Evolutionary conservation across 2,329 filamentous ascomycete genomes (phyloP).

Genomic region (Penicillium paneum): DNA sequence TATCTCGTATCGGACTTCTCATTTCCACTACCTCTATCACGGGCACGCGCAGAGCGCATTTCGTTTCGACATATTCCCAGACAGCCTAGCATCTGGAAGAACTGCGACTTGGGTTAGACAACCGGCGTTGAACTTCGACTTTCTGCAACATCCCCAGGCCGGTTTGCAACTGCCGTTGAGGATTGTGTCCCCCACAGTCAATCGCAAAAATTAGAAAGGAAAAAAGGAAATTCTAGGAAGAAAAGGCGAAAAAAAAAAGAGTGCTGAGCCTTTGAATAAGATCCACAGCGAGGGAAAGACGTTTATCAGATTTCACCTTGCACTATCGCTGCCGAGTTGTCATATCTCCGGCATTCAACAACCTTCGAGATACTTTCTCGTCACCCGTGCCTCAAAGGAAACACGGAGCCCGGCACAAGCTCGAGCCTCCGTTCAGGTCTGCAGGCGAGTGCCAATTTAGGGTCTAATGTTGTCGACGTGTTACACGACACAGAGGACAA

Average conservation of each 20-base stretch:
- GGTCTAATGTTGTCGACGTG: slow-evolving; percentile 31
- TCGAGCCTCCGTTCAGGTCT: slow-evolving; percentile 22
- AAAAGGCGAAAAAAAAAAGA: slow-evolving; percentile 3
- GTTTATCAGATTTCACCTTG: not conserved
- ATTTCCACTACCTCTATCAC: not conserved
- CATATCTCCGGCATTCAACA: not conserved
- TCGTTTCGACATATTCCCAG: not conserved
- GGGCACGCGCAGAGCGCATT: slow-evolving; percentile 2
- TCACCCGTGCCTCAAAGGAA: not conserved
- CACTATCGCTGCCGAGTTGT: not conserved
- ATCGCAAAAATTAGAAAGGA: slow-evolving; percentile 11
- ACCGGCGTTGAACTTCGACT: slow-evolving; percentile 8
- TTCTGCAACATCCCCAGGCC: slow-evolving; percentile 24
- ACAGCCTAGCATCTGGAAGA: slow-evolving; percentile 19
- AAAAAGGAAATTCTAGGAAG: not conserved
- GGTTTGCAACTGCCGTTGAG: slow-evolving; percentile 28
- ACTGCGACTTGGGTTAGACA: slow-evolving; percentile 16
- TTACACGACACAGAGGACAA: slow-evolving; percentile 35
- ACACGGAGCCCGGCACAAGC: slow-evolving; percentile 1
- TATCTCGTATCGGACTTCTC: slow-evolving; percentile 3
- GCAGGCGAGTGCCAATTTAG: slow-evolving; percentile 24
- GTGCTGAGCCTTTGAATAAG: slow-evolving; percentile 2
- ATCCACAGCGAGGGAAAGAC: not conserved
- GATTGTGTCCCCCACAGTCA: slow-evolving; percentile 22
- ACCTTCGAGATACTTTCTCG: not conserved